These are phyloP conservation scores for Podospora bellae-mahoneyi DNA, from an alignment of 495 filamentous ascomycete genomes.

Conservation along the genomic window DNA sequence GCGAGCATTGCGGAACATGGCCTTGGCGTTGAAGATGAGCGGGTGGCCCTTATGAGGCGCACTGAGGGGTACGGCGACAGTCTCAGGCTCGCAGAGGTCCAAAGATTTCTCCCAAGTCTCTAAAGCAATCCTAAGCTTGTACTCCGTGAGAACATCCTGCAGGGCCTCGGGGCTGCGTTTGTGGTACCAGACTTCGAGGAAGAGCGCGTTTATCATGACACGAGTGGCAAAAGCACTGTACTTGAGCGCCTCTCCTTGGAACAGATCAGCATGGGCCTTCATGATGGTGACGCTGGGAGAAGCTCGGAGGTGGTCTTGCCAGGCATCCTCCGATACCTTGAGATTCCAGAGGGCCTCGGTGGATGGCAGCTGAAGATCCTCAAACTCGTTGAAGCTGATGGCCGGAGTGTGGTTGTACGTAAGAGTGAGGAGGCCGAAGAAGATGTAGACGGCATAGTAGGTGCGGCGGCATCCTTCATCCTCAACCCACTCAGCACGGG, in stretches of 20 bases:
- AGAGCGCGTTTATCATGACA: conserved; percentile 98
- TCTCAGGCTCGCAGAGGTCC: conserved; percentile 89
- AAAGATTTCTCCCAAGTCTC: conserved; percentile 98
- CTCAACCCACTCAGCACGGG: conserved; percentile 89
- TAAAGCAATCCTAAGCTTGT: conserved; percentile 91
- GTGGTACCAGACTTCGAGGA: conserved; percentile 98
- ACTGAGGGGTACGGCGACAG: conserved; percentile 82
- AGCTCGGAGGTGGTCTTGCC: conserved; percentile 70
- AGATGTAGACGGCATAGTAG: conserved; percentile 99
- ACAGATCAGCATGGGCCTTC: conserved; percentile 89
- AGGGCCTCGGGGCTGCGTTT: conserved; percentile 94
- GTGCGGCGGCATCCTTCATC: conserved; percentile 95
- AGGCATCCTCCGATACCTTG: conserved; percentile 74
- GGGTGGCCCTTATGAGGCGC: conserved; percentile 98
- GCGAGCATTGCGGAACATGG: conserved; percentile 91
- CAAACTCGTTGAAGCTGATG: conserved; percentile 97
- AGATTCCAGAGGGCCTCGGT: conserved; percentile 94
- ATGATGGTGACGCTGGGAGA: conserved; percentile 79
- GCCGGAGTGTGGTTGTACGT: conserved; percentile 97
- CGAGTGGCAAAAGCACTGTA: conserved; percentile 98
- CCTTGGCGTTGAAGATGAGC: conserved; percentile 97
- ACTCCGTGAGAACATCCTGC: conserved; percentile 96
- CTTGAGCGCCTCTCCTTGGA: conserved; percentile 84
- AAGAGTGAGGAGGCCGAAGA: conserved; percentile 92
- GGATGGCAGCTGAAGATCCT: conserved; percentile 85